Evolutionary conservation across 192 early-diverging fungal genomes (phyloP).

Genomic region (Backusella australiensis): DNA sequence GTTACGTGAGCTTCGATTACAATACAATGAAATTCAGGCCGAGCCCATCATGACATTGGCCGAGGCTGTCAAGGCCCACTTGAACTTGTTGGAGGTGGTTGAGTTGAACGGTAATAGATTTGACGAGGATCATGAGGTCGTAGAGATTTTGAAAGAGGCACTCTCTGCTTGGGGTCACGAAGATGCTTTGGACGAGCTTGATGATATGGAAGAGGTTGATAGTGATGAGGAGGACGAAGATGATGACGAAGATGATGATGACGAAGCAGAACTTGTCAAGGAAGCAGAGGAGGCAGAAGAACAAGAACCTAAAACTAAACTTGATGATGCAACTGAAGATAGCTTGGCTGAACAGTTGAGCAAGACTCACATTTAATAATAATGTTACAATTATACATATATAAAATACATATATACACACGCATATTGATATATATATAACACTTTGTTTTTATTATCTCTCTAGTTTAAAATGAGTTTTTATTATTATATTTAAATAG

Average conservation of each 20-base stretch:
- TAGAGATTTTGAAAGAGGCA: constrained; percentile 69
- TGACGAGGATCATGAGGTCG: constrained; percentile 75
- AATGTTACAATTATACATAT: not conserved
- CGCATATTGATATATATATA: not conserved
- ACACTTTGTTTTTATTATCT: too few species aligned
- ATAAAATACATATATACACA: not conserved
- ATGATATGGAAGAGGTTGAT: constrained; percentile 90
- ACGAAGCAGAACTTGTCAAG: constrained; percentile 43
- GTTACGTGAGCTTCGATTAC: constrained; percentile 66
- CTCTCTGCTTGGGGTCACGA: constrained; percentile 65
- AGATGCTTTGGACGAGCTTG: constrained; percentile 88
- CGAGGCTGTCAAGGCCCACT: constrained; percentile 59
- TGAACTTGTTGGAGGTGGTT: constrained; percentile 60
- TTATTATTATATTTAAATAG: not conserved
- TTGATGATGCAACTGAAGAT: constrained; percentile 22
- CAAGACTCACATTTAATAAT: constrained; percentile 28
- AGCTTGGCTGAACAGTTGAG: constrained; percentile 19
- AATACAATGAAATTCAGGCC: constrained; percentile 89
- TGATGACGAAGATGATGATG: constrained; percentile 52
- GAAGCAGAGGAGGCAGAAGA: constrained; percentile 13
- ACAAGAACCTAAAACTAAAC: not conserved
- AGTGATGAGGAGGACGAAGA: constrained; percentile 70
- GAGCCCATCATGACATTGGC: constrained; percentile 69
- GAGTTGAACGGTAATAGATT: constrained; percentile 94
- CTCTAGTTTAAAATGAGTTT: not conserved